phyloP scores from a whole-genome alignment of 805 yeast genomes.

The Hanseniaspora lindneri region DNA sequence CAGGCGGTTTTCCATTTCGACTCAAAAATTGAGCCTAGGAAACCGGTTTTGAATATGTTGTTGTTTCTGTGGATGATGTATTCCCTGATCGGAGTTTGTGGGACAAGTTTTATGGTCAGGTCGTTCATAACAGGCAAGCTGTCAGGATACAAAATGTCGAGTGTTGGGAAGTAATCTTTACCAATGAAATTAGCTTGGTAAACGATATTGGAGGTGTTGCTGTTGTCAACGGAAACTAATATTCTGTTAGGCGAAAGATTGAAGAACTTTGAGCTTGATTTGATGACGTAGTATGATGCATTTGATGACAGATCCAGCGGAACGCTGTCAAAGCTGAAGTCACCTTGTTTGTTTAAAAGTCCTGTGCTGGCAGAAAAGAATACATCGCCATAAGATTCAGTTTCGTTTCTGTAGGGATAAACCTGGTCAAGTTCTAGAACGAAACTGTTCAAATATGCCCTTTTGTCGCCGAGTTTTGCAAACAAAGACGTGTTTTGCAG shows the following conservation, averaged over 20 bases:
- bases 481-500: conserved; percentile 15
- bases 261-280: conserved; percentile 25
- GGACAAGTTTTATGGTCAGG: conserved; percentile 23
- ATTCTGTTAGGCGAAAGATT: conserved; percentile 29
- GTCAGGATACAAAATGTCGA: conserved; percentile 27
- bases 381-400: conserved; percentile 15
- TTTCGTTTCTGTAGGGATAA: conserved; percentile 18
- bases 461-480: not conserved
- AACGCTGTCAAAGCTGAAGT: conserved; percentile 24
- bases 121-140: conserved; percentile 23
- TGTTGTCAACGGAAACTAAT: conserved; percentile 20
- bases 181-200: conserved; percentile 28
- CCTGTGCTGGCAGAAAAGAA: conserved; percentile 4
- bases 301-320: conserved; percentile 25
- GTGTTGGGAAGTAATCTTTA: conserved; percentile 28
- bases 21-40: conserved; percentile 29
- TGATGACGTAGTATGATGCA: conserved; percentile 25
- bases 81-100: conserved; percentile 26
- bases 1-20: conserved; percentile 30
- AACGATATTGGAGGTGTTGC: conserved; percentile 15
- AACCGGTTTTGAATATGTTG: conserved; percentile 30
- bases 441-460: conserved; percentile 21
- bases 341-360: conserved; percentile 21
- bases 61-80: conserved; percentile 28
- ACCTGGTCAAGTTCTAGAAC: conserved; percentile 23